phyloP scores from a whole-genome alignment of 257 asterid species.

The Oldenlandia corymbosa region DNA sequence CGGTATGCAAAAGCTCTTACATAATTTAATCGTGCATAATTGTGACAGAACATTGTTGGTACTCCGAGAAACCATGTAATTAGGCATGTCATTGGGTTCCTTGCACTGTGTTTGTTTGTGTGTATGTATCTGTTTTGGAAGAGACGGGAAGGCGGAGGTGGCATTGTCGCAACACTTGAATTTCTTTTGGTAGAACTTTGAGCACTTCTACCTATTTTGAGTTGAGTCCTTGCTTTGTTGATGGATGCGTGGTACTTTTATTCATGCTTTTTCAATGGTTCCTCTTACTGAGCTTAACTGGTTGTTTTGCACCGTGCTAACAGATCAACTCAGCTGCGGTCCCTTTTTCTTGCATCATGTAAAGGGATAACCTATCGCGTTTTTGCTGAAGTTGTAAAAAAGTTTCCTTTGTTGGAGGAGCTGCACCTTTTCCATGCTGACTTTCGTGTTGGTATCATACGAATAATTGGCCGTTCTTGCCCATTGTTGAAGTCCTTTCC shows the following conservation, averaged over 20 bases:
- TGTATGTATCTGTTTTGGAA: too few relatives aligned
- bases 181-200: background rate
- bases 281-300: background rate
- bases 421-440: slow-evolving; percentile 27
- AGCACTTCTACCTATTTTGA: background rate
- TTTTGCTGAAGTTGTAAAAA: slow-evolving; percentile 26
- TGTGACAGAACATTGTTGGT: too few relatives aligned
- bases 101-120: background rate
- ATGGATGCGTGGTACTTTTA: background rate
- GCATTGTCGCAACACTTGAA: too few relatives aligned
- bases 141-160: too few relatives aligned
- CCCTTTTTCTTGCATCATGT: slow-evolving; percentile 29
- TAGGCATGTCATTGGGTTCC: too few relatives aligned
- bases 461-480: slow-evolving; percentile 34
- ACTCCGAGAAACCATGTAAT: too few relatives aligned
- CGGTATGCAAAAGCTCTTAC: background rate
- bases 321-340: slow-evolving; percentile 39
- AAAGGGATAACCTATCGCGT: slow-evolving; percentile 9
- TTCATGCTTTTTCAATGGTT: background rate
- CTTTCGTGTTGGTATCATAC: slow-evolving; percentile 2
- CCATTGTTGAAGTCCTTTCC: slow-evolving; percentile 34
- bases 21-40: too few relatives aligned
- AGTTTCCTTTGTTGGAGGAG: slow-evolving; percentile 39
- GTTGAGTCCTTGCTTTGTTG: background rate
- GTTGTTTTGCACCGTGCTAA: background rate